These are phyloP conservation scores for Penicillium crustosum DNA, from an alignment of 2,329 filamentous ascomycete species.

Conservation along the genomic window DNA sequence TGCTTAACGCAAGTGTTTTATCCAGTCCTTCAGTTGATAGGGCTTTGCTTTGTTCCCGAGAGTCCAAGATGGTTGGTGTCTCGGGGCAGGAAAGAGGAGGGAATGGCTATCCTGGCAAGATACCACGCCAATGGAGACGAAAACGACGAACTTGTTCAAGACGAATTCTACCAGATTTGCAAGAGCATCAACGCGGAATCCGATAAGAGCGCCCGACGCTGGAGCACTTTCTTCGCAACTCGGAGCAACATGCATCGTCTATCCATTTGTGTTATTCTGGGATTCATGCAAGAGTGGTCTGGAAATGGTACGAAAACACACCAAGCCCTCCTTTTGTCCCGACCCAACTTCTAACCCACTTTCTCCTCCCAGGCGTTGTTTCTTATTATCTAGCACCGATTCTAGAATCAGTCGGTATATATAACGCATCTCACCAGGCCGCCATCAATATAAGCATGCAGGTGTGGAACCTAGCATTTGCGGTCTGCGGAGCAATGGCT, in stretches of 20 bases:
- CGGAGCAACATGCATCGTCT: conserved; percentile 23
- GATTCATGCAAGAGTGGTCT: conserved; percentile 25
- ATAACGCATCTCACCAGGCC: conserved; percentile 10
- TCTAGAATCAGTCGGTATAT: conserved; percentile 22
- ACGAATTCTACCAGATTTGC: conserved; percentile 29
- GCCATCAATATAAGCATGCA: conserved; percentile 20
- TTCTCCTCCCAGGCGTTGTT: conserved; percentile 15
- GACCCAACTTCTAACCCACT: background rate
- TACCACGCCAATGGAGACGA: conserved; percentile 56
- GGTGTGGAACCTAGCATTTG: conserved; percentile 12
- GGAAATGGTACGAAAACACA: conserved; percentile 7
- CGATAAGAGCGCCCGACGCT: conserved; percentile 15
- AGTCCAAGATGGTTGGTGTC: conserved; percentile 63
- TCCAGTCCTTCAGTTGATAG: conserved; percentile 49
- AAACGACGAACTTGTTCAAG: conserved; percentile 24
- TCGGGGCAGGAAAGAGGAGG: conserved; percentile 58
- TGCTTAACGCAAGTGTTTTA: conserved; percentile 55
- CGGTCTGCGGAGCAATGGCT: conserved; percentile 5
- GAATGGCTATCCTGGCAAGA: conserved; percentile 56
- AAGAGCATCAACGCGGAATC: conserved; percentile 22
- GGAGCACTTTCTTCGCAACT: conserved; percentile 20
- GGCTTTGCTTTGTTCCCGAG: conserved; percentile 59
- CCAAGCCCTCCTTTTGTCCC: background rate
- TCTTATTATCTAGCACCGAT: conserved; percentile 26
- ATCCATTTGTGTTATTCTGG: conserved; percentile 22